Evolutionary conservation across 768 basidiomycete species (phyloP).

Genomic region (Cystobasidium ongulense): DNA sequence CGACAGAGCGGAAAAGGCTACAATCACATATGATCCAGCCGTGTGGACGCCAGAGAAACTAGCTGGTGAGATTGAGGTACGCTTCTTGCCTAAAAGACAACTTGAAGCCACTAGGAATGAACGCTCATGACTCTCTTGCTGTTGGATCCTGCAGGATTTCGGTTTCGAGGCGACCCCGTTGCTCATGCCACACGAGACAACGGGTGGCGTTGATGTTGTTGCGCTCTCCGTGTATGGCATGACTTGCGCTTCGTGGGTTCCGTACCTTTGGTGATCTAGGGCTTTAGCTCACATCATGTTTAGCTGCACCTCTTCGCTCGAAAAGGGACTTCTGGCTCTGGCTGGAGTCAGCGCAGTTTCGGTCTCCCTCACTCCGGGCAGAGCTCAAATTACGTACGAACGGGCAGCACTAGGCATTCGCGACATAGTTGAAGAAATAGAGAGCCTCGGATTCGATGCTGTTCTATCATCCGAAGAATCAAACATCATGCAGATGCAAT

Average conservation of each 20-base stretch:
- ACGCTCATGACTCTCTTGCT: constrained; percentile 8
- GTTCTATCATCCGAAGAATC: constrained; percentile 65
- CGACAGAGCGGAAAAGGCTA: constrained; percentile 66
- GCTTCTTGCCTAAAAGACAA: constrained; percentile 42
- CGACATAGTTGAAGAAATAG: constrained; percentile 79
- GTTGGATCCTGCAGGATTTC: constrained; percentile 57
- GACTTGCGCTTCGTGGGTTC: constrained; percentile 50
- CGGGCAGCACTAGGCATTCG: constrained; percentile 63
- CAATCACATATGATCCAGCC: constrained; percentile 76
- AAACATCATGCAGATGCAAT: constrained; percentile 73
- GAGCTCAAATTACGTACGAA: constrained; percentile 66
- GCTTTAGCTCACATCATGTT: background rate
- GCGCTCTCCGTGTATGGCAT: constrained; percentile 79
- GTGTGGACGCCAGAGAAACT: constrained; percentile 76
- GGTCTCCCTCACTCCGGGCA: constrained; percentile 57
- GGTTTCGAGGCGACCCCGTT: constrained; percentile 82
- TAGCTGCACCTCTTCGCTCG: constrained; percentile 47
- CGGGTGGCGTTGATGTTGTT: constrained; percentile 44
- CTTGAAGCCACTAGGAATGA: constrained; percentile 13
- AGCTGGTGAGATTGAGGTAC: constrained; percentile 51
- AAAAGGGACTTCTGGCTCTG: constrained; percentile 58
- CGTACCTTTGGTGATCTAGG: background rate
- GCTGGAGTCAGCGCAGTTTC: constrained; percentile 67
- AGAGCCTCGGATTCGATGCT: constrained; percentile 83
- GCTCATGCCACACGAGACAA: constrained; percentile 55